A percentile compares a stretch with the other conserved stretches of the same genome.
phyloP scores from a whole-genome alignment of 2,329 filamentous ascomycete genomes.

The Laburnicola sp. region DNA sequence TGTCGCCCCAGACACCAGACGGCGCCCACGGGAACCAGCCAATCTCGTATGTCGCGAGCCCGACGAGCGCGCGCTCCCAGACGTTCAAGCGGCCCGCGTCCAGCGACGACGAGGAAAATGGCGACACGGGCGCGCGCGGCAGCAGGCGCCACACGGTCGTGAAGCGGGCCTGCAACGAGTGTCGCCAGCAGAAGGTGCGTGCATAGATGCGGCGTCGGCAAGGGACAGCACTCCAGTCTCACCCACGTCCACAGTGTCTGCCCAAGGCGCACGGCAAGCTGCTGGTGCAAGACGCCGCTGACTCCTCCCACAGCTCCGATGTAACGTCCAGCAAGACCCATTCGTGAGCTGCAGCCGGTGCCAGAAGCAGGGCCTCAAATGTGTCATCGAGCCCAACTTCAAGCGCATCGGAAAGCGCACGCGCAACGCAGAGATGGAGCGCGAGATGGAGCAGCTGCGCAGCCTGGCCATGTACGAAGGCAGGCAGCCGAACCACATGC shows the following conservation, averaged over 20 bases:
- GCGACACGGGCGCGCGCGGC: constrained; percentile 28
- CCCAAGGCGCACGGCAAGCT: no score
- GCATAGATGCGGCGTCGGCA: neutral
- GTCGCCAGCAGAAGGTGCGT: constrained; percentile 79
- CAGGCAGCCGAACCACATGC: constrained; percentile 37
- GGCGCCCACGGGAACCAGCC: constrained; percentile 28
- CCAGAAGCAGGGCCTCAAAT: constrained; percentile 76
- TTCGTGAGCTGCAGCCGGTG: constrained; percentile 78
- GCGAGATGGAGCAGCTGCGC: constrained; percentile 68
- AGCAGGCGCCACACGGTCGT: constrained; percentile 40
- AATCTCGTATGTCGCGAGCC: constrained; percentile 33
- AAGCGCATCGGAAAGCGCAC: constrained; percentile 81
- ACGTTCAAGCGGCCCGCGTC: constrained; percentile 44
- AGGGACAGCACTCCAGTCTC: no score
- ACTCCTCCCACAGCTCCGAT: constrained; percentile 66
- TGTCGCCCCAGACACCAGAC: constrained; percentile 39
- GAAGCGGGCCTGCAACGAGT: constrained; percentile 83
- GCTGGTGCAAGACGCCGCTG: constrained; percentile 16
- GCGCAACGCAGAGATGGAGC: constrained; percentile 84
- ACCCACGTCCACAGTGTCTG: no score
- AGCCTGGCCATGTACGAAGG: constrained; percentile 64
- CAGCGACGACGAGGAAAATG: constrained; percentile 41
- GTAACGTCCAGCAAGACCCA: constrained; percentile 80
- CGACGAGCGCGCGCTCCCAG: constrained; percentile 33
- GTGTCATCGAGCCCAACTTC: constrained; percentile 86